Conservation (phyloP, 768 basidiomycete species). For the Chalciporus sphaerocephalus region DNA sequence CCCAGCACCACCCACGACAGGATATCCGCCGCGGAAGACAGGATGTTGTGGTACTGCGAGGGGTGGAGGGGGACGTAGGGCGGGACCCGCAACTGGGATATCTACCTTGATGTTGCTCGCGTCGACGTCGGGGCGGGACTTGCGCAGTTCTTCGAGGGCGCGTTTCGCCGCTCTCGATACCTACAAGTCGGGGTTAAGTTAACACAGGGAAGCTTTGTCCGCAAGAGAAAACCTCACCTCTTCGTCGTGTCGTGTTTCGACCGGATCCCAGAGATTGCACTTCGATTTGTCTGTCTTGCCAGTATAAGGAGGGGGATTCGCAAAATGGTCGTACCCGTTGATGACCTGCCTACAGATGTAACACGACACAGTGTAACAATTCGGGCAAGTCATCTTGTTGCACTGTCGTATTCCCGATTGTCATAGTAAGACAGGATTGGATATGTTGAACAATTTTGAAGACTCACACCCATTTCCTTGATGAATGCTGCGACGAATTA, state of each 20-base stretch:
- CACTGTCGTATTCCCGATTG: constrained; percentile 45
- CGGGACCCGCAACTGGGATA: constrained; percentile 36
- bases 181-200: constrained; percentile 36
- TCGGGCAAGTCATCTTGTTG: constrained; percentile 86
- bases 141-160: constrained; percentile 60
- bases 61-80: neutral
- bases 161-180: constrained; percentile 64
- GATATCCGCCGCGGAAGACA: neutral
- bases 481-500: constrained; percentile 56
- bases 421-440: neutral
- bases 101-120: constrained; percentile 63
- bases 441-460: neutral
- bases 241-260: constrained; percentile 59
- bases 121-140: constrained; percentile 58
- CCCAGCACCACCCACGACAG: neutral
- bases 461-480: constrained; percentile 72
- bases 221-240: constrained; percentile 43
- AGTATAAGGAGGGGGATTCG: constrained; percentile 30
- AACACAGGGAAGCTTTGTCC: neutral
- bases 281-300: constrained; percentile 35
- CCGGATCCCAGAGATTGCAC: constrained; percentile 66
- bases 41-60: neutral
- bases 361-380: constrained; percentile 73
- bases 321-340: constrained; percentile 73
- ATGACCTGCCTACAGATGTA: constrained; percentile 79